These are phyloP conservation scores for Pseudogymnoascus sp. DNA, from an alignment of 2,329 filamentous ascomycete species.

Conservation along the genomic window DNA sequence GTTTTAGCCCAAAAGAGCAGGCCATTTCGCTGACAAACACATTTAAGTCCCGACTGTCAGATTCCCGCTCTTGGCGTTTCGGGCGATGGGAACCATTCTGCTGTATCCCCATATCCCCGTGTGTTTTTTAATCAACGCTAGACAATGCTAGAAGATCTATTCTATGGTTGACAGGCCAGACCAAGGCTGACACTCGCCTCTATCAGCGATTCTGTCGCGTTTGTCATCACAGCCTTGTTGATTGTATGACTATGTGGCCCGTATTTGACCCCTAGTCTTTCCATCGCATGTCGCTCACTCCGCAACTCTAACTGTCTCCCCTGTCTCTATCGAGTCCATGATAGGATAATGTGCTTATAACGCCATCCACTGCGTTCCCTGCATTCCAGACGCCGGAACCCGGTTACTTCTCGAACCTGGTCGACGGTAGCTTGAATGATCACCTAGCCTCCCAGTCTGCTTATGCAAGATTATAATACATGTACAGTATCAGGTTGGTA, in stretches of 20 bases:
- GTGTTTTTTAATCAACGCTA: neutral
- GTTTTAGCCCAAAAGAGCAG: neutral
- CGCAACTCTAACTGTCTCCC: neutral
- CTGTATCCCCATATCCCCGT: neutral
- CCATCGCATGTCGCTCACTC: neutral
- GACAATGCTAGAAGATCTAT: neutral
- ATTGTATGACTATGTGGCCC: neutral
- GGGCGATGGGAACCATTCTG: neutral
- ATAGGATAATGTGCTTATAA: neutral
- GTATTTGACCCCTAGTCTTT: neutral
- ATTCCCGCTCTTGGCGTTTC: neutral
- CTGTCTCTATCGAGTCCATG: neutral
- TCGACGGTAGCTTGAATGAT: neutral
- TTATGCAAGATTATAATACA: constrained; percentile 6
- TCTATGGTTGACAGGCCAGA: neutral
- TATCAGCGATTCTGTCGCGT: neutral
- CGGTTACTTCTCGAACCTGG: neutral
- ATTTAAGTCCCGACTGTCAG: neutral
- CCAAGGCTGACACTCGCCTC: neutral
- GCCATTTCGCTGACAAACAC: neutral
- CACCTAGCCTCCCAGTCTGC: neutral
- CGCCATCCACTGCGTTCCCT: neutral
- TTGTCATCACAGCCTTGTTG: constrained; percentile 3
- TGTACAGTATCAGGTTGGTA: neutral
- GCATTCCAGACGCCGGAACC: neutral